Evolutionary conservation across 2,329 filamentous ascomycete species (phyloP), one percentile per base, ranked within the genome.

Genomic region (Alternaria gaisen): DNA sequence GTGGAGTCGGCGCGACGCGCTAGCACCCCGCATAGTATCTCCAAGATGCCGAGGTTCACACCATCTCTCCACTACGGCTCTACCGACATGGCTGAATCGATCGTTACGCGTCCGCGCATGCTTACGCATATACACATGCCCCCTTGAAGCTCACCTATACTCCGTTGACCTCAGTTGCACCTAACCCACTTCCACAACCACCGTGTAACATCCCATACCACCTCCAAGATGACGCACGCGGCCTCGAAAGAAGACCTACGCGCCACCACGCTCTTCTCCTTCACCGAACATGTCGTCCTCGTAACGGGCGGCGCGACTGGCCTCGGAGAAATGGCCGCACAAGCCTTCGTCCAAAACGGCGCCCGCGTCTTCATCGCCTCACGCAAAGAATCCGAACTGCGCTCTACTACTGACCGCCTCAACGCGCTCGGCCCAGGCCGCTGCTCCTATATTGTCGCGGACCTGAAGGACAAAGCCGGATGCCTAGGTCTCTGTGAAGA

Each of bases 311-410:
- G 83, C 56, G 83, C 83, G 10, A 84, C 83, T 56, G 83, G 83
- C 4, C 80, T 85, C 50, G 83, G 83, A 54, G 83, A 85, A 66
- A 85, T 85, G 83, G 84, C 84, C 47, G 84, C 84, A 1, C 83
- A 85, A 70, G 83, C 82, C 11, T 85, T 83, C 62, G 79, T 85
- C 22, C 78, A 83, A 56, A 85, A 85, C 61, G 83, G 83, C 26
- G 83, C 84, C 6, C 82, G 75, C 12, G 84, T 86, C 51, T 82
- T 85, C 71, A 85, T 86, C 62, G 84, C 84, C n/a, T 83, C 80
- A 10, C 81, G 84, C 50, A 85, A 86, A 72, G 81, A 82, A 58
- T 78, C 80, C 61, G 83, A 85, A 36, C 81, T 84, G 57, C 80
- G 83, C 34, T 71, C 81, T 57, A 83, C 83, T 0, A 76, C 76